These are phyloP conservation scores for Aspergillus sp. DNA, from an alignment of 2,329 filamentous ascomycete genomes.

Conservation along the genomic window DNA sequence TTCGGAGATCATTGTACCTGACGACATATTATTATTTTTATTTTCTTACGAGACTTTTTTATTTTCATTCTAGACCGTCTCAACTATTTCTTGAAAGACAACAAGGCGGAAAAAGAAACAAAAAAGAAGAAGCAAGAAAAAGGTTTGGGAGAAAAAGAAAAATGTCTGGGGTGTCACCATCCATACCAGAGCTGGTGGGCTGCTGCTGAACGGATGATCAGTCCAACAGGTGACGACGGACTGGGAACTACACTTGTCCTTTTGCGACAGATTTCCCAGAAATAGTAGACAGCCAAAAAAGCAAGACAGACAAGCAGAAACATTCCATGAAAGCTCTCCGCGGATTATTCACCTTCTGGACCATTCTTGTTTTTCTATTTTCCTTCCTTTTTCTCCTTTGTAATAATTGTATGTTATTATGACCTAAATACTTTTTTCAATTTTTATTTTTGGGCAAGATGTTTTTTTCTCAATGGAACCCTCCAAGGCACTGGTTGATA, in stretches of 20 bases:
- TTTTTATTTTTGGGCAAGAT: neutral
- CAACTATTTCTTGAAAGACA: neutral
- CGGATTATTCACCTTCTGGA: neutral
- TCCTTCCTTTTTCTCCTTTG: conserved; percentile 3
- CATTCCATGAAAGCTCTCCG: neutral
- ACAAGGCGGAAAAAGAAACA: neutral
- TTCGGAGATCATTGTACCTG: neutral
- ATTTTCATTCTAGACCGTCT: neutral
- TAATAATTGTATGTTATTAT: neutral
- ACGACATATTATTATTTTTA: neutral
- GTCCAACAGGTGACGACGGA: conserved; percentile 5
- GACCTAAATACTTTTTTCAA: neutral
- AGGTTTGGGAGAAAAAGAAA: neutral
- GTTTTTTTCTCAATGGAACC: neutral
- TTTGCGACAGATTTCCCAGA: neutral
- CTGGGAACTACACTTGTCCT: neutral
- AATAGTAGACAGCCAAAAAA: neutral
- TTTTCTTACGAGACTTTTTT: neutral
- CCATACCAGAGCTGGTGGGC: neutral
- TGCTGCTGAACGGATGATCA: conserved; percentile 6
- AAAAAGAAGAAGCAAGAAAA: neutral
- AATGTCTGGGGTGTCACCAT: neutral
- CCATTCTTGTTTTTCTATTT: neutral
- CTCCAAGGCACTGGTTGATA: conserved; percentile 8
- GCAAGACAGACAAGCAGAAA: neutral